phyloP scores from a whole-genome alignment of 1,139 yeast genomes.

The Saccharomyces uvarum region DNA sequence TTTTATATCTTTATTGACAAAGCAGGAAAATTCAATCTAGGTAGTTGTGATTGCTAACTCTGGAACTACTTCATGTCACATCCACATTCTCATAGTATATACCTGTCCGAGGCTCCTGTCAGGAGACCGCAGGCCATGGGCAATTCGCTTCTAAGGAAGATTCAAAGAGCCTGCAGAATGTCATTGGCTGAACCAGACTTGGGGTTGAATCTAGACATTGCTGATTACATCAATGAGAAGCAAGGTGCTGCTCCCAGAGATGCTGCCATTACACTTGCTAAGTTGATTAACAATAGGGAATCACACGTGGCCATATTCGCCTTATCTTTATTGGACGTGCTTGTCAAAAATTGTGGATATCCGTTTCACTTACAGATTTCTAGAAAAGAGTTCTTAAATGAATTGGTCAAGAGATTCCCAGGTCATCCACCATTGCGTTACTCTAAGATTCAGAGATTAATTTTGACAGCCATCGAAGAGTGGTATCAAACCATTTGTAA shows the following conservation, averaged over 20 bases:
- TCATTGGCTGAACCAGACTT: constrained; percentile 78
- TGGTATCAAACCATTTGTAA: constrained; percentile 94
- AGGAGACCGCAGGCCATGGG: constrained; percentile 18
- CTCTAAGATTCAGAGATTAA: constrained; percentile 68
- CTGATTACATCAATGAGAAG: constrained; percentile 84
- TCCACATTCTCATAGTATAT: constrained; percentile 16
- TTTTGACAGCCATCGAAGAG: constrained; percentile 84
- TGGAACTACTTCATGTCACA: background rate
- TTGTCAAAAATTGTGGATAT: constrained; percentile 95
- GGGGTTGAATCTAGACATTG: constrained; percentile 78
- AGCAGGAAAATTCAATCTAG: background rate
- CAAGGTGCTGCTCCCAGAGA: constrained; percentile 86
- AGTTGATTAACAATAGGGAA: constrained; percentile 69
- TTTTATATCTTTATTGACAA: background rate
- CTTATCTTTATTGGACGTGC: constrained; percentile 57
- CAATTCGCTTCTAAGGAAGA: constrained; percentile 44
- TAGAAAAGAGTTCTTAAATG: constrained; percentile 87
- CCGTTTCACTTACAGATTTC: constrained; percentile 92
- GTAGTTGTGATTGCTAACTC: background rate
- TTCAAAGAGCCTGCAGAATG: constrained; percentile 80
- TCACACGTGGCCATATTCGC: constrained; percentile 62
- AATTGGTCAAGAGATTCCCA: constrained; percentile 83
- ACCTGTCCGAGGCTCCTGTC: constrained; percentile 22
- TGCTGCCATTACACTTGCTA: constrained; percentile 81
- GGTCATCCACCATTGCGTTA: constrained; percentile 85